Conservation (phyloP, 331 rosid species). For the Pyrus hybrid region DNA sequence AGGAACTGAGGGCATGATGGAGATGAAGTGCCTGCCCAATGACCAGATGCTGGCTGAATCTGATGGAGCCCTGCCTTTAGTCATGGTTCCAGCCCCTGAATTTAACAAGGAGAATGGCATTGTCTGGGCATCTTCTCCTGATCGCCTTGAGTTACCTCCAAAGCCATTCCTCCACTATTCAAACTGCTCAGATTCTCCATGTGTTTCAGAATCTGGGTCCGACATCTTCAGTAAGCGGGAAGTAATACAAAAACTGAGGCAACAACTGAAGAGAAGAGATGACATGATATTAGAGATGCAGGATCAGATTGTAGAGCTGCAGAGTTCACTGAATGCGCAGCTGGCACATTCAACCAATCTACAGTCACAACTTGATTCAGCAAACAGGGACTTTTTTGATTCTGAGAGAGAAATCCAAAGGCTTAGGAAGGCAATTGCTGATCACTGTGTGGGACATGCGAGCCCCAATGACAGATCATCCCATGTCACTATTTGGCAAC, state of each 20-base stretch:
- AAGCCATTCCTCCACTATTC: constrained; percentile 75
- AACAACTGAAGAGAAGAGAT: constrained; percentile 88
- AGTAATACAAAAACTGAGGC: constrained; percentile 89
- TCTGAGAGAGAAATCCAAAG: constrained; percentile 82
- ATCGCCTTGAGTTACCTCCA: constrained; percentile 75
- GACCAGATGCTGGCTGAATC: constrained; percentile 52
- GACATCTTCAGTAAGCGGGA: constrained; percentile 90
- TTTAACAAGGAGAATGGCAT: constrained; percentile 73
- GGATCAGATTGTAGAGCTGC: constrained; percentile 84
- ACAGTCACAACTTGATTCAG: constrained; percentile 72
- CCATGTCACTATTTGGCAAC: constrained; percentile 28
- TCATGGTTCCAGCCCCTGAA: constrained; percentile 61
- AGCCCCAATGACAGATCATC: constrained; percentile 40
- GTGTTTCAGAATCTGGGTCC: constrained; percentile 94
- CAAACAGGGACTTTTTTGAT: constrained; percentile 69
- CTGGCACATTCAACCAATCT: constrained; percentile 64
- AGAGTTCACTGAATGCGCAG: constrained; percentile 64
- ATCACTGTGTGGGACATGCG: constrained; percentile 66
- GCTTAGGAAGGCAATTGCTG: constrained; percentile 89
- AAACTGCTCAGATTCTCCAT: constrained; percentile 92
- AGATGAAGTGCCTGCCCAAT: constrained; percentile 50
- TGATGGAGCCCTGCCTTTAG: constrained; percentile 66
- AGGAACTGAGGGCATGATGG: constrained; percentile 54
- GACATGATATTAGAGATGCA: constrained; percentile 97
- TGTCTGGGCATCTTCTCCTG: constrained; percentile 87